phyloP scores from a whole-genome alignment of 768 basidiomycete species.

The Rhizopogon vesiculosus region DNA sequence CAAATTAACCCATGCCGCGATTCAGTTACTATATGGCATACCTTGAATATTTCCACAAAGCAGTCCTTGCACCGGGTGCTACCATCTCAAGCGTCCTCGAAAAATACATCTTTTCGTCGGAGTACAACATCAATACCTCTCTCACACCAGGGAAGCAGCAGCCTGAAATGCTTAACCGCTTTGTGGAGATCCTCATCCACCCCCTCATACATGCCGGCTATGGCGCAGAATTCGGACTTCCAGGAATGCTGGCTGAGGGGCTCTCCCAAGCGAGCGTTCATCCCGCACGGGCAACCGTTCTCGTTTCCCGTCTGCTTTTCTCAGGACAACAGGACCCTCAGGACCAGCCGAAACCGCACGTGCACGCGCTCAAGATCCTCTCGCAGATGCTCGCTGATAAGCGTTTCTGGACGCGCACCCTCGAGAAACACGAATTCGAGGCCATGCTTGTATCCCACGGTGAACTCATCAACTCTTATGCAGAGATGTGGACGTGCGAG shows the following conservation, averaged over 20 bases:
- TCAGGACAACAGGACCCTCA: conserved; percentile 18
- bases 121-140: conserved; percentile 39
- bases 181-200: conserved; percentile 57
- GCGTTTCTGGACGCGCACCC: conserved; percentile 25
- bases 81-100: conserved; percentile 43
- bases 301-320: conserved; percentile 31
- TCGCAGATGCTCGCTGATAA: conserved; percentile 50
- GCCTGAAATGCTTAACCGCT: conserved; percentile 56
- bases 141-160: conserved; percentile 25
- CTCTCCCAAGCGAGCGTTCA: conserved; percentile 58
- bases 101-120: conserved; percentile 52
- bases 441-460: conserved; percentile 33
- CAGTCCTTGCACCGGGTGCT: conserved; percentile 23
- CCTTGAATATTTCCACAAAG: conserved; percentile 25
- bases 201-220: conserved; percentile 62
- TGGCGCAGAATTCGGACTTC: conserved; percentile 60
- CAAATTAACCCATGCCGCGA: background rate
- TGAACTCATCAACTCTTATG: conserved; percentile 37
- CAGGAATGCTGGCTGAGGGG: conserved; percentile 65
- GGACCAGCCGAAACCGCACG: conserved; percentile 27
- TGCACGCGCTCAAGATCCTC: conserved; percentile 46
- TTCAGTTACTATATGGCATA: conserved; percentile 28
- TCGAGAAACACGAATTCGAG: conserved; percentile 31
- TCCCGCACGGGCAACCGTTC: conserved; percentile 26
- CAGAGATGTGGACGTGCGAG: conserved; percentile 42